Base-by-base conservation (phyloP, 1,139 yeast genomes). In the Suhomyces coccinellae region DNA sequence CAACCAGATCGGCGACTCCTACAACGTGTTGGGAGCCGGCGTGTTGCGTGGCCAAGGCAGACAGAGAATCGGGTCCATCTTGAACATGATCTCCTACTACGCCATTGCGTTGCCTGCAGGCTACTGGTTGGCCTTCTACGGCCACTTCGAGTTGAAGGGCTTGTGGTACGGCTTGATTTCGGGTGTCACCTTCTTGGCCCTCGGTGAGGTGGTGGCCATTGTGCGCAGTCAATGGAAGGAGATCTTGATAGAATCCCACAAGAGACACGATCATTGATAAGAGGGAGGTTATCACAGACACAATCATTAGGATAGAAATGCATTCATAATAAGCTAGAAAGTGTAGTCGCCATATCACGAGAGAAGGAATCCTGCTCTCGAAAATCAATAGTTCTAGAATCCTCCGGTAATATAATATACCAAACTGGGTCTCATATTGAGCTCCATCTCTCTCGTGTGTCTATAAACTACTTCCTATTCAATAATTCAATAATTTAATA, bases 21-120 rank as follows among this genome's bases (percentile, higher is more conserved):
- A 52, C 33, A 61, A 61, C 36, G 65, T 59, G 31, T 42, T 61
- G 41, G 55, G 54, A 14, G 64, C 64, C 6, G 66, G 66, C 6
- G 57, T 78, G 41, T 63, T 73, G 45, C 58, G 79, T 43, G 78
- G 78, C 2, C 77, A 73, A 54, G 78, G 78, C 2, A 58, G 75
- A 49, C 78, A 73, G 50, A 54, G 63, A 41, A 58, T 72, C n/a
- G 78, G 78, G 1, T 69, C 74, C 1, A 54, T 64, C 14, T 58
- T 73, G 45, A 72, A 69, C 51, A 49, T 61, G 49, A 40, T 52
- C n/a, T 50, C 61, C 6, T 61, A 60, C 48, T 61, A 62, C 40
- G 46, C 42, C 13, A 47, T 62, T 29, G 62, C 66, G 9, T 56
- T 61, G 32, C 66, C 66, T 8, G 36, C 59, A 11, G 66, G 62